phyloP scores from a whole-genome alignment of 2,329 filamentous ascomycete genomes.

The Alternaria tenuissima region DNA sequence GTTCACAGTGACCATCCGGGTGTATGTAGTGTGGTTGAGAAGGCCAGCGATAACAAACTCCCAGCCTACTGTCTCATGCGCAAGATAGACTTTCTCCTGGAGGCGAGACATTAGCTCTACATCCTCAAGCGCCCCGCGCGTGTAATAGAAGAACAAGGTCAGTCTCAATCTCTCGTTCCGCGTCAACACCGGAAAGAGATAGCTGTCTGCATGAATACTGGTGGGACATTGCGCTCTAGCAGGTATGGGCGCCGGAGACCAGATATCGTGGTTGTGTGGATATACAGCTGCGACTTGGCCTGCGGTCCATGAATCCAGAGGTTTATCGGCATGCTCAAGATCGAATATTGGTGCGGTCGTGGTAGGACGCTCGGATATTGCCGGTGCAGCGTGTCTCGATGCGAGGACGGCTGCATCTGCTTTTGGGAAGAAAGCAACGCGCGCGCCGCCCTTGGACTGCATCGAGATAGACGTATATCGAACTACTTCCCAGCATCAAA shows the following conservation, averaged over 20 bases:
- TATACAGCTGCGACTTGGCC: slow-evolving; percentile 27
- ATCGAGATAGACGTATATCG: slow-evolving; percentile 15
- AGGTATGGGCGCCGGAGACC: slow-evolving; percentile 29
- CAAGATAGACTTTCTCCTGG: slow-evolving; percentile 55
- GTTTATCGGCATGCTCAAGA: slow-evolving; percentile 25
- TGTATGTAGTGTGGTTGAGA: slow-evolving; percentile 55
- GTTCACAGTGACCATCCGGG: slow-evolving; percentile 54
- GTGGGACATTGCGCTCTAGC: slow-evolving; percentile 19
- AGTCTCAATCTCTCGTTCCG: slow-evolving; percentile 50
- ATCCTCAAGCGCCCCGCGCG: slow-evolving; percentile 51
- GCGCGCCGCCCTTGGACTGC: slow-evolving; percentile 14
- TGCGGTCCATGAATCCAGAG: slow-evolving; percentile 27
- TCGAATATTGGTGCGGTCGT: slow-evolving; percentile 35
- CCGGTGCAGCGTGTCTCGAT: slow-evolving; percentile 28
- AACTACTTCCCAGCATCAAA: slow-evolving; percentile 5
- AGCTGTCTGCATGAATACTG: slow-evolving; percentile 31
- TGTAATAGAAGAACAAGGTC: slow-evolving; percentile 57
- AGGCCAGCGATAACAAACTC: slow-evolving; percentile 58
- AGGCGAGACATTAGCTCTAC: slow-evolving; percentile 52
- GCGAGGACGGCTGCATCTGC: slow-evolving; percentile 37
- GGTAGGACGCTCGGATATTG: slow-evolving; percentile 27
- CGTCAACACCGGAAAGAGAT: slow-evolving; percentile 48
- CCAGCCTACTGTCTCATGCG: slow-evolving; percentile 55
- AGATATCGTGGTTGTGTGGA: slow-evolving; percentile 23
- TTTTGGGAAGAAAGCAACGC: slow-evolving; percentile 37